phyloP scores from a whole-genome alignment of 306 rosid genomes.

The Ziziphus jujuba region DNA sequence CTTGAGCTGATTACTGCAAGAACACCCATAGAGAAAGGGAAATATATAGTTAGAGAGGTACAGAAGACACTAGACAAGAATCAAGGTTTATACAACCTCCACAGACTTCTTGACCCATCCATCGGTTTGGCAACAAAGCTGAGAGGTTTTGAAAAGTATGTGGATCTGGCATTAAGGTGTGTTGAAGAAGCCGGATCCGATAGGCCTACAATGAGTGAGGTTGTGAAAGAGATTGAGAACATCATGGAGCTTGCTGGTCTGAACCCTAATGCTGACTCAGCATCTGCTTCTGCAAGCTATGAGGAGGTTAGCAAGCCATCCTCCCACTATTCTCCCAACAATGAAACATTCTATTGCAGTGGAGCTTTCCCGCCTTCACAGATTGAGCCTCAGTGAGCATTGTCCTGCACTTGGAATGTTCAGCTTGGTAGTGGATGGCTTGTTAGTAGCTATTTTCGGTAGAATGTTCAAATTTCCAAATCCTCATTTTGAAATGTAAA shows the following conservation, averaged over 20 bases:
- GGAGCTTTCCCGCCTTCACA: slow-evolving; percentile 21
- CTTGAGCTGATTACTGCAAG: slow-evolving; percentile 68
- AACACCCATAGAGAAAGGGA: slow-evolving; percentile 67
- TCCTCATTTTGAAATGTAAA: no score
- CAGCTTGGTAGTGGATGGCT: not conserved
- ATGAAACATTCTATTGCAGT: slow-evolving; percentile 39
- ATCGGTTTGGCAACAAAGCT: slow-evolving; percentile 36
- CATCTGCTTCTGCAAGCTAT: slow-evolving; percentile 43
- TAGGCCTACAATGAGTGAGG: slow-evolving; percentile 75
- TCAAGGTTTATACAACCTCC: slow-evolving; percentile 44
- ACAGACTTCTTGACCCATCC: slow-evolving; percentile 43
- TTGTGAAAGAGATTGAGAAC: slow-evolving; percentile 66
- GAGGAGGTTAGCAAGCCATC: slow-evolving; percentile 16
- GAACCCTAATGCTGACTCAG: slow-evolving; percentile 51
- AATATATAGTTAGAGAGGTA: slow-evolving; percentile 68
- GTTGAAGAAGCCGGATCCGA: slow-evolving; percentile 50
- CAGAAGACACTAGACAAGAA: slow-evolving; percentile 47
- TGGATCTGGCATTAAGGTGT: slow-evolving; percentile 63
- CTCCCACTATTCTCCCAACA: slow-evolving; percentile 35
- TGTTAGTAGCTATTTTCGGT: not conserved
- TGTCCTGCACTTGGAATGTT: not conserved
- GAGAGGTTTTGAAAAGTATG: slow-evolving; percentile 53
- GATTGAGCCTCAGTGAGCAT: not conserved
- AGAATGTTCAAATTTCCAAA: no score
- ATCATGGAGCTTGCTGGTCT: slow-evolving; percentile 50